A percentile compares a stretch with the other conserved stretches of the same genome.
Conservation (phyloP, 1,139 yeast genomes). For the Yamadazyma aaseri region DNA sequence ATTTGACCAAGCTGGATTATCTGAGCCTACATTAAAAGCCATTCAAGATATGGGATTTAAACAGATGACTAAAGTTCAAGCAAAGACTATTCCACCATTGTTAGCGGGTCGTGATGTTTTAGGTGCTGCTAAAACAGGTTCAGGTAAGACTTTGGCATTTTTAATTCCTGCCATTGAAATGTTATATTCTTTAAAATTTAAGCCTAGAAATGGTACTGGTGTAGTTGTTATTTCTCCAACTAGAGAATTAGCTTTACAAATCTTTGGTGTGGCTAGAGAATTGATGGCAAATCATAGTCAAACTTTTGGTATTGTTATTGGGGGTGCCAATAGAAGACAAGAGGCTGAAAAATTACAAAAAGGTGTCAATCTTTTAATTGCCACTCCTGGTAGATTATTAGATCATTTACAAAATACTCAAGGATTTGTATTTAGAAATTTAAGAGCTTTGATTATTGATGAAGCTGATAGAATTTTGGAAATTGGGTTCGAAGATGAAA, state of each 20-base stretch:
- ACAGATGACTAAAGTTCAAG: constrained; percentile 90
- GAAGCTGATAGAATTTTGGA: constrained; percentile 97
- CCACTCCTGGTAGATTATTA: constrained; percentile 95
- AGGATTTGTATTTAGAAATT: constrained; percentile 91
- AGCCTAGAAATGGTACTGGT: constrained; percentile 74
- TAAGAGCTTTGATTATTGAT: constrained; percentile 91
- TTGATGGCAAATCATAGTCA: constrained; percentile 89
- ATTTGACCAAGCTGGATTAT: constrained; percentile 59
- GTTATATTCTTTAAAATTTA: constrained; percentile 68
- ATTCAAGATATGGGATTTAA: constrained; percentile 84
- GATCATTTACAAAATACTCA: constrained; percentile 95
- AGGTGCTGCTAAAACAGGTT: constrained; percentile 99
- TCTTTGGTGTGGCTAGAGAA: constrained; percentile 95
- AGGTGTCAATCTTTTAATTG: constrained; percentile 91
- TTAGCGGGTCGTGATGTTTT: constrained; percentile 93
- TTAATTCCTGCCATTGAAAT: constrained; percentile 90
- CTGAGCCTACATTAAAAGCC: constrained; percentile 78
- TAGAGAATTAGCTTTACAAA: constrained; percentile 86
- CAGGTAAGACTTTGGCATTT: constrained; percentile 98
- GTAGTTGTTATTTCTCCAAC: constrained; percentile 90
- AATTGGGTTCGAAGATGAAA: constrained; percentile 97
- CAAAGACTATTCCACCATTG: constrained; percentile 91
- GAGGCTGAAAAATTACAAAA: constrained; percentile 92
- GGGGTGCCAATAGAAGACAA: constrained; percentile 97
- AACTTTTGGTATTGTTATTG: constrained; percentile 94